These are phyloP conservation scores for Crithidia fasciculata DNA, from an alignment of 208 protist species.

Conservation along the genomic window DNA sequence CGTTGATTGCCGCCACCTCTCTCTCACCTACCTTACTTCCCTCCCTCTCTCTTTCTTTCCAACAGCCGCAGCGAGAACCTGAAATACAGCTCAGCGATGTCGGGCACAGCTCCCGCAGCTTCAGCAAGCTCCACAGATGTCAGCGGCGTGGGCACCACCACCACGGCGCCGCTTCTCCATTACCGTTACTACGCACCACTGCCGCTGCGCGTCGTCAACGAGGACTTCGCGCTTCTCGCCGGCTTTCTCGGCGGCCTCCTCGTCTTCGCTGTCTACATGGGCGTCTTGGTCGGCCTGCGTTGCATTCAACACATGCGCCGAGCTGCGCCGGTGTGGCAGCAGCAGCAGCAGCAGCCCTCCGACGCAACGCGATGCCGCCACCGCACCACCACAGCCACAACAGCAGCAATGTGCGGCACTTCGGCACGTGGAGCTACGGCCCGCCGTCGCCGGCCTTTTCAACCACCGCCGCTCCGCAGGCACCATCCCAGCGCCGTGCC, in stretches of 20 bases:
- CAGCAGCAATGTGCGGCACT: not conserved
- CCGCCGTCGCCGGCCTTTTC: no score
- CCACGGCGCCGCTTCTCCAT: not conserved
- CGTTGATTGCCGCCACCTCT: no score
- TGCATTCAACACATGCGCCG: constrained; percentile 1
- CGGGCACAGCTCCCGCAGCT: no score
- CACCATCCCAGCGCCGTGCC: no score
- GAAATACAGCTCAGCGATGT: no score
- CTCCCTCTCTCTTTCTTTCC: no score
- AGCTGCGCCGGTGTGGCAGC: not conserved
- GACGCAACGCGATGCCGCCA: not conserved
- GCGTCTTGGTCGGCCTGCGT: constrained; percentile 18
- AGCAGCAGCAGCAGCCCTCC: not conserved
- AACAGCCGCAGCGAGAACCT: no score
- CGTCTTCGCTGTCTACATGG: constrained; percentile 25
- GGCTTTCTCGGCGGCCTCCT: constrained; percentile 35
- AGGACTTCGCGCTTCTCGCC: constrained; percentile 45
- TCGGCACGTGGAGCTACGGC: not conserved
- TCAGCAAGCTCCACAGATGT: not conserved
- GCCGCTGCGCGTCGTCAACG: constrained; percentile 26
- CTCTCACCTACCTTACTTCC: no score
- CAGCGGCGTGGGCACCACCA: not conserved
- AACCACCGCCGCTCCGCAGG: not conserved
- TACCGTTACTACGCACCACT: constrained; percentile 6
- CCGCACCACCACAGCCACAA: not conserved